phyloP scores from a whole-genome alignment of 768 basidiomycete genomes.

The Serpula lacrymans region DNA sequence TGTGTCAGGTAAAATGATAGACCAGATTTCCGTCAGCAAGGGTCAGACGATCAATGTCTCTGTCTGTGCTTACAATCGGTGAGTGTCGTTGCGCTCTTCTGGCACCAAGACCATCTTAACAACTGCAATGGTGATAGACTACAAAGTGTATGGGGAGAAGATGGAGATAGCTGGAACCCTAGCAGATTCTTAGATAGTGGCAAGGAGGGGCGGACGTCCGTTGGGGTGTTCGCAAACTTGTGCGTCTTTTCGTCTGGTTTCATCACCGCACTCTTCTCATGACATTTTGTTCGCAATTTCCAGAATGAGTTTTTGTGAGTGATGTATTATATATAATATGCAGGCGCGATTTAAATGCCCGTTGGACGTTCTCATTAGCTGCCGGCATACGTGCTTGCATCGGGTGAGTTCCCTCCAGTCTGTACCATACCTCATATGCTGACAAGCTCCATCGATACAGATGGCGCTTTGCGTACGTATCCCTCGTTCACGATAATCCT shows the following conservation, averaged over 20 bases:
- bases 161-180: conserved; percentile 19
- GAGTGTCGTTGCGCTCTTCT: conserved; percentile 1
- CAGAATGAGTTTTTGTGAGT: conserved; percentile 12
- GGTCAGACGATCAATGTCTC: conserved; percentile 14
- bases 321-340: neutral
- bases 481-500: neutral
- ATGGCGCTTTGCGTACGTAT: conserved; percentile 12
- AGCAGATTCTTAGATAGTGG: conserved; percentile 10
- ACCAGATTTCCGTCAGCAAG: conserved; percentile 14
- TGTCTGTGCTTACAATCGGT: conserved; percentile 29
- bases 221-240: conserved; percentile 11
- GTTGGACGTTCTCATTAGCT: conserved; percentile 6
- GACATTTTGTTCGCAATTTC: neutral
- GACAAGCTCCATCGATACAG: neutral
- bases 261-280: neutral
- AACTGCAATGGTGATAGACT: conserved; percentile 1
- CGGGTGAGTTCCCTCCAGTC: conserved; percentile 5
- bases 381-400: conserved; percentile 9
- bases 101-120: neutral
- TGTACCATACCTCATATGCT: neutral
- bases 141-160: conserved; percentile 15
- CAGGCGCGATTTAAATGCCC: neutral
- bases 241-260: conserved; percentile 1
- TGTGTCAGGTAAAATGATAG: conserved; percentile 15
- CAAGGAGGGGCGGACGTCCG: conserved; percentile 1